A percentile compares a stretch with the other conserved stretches of the same genome.
These are phyloP conservation scores for Mycena capillaripes DNA, from an alignment of 768 basidiomycete genomes.

Conservation along the genomic window DNA sequence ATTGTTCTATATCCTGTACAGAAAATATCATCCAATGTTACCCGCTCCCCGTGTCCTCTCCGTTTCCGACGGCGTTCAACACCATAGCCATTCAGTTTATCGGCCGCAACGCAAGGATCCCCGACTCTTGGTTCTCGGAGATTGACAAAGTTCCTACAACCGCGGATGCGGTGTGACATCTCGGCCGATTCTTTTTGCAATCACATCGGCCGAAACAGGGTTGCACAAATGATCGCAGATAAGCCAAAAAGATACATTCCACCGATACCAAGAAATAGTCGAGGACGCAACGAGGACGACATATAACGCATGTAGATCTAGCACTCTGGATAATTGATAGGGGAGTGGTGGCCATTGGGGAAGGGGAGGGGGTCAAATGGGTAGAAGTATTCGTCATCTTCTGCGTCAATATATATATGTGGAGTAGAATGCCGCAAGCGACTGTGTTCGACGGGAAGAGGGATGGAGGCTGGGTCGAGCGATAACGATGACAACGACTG, in stretches of 20 bases:
- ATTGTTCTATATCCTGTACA: background rate
- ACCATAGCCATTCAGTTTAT: constrained; percentile 73
- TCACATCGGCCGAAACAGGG: constrained; percentile 6
- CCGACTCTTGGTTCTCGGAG: constrained; percentile 25
- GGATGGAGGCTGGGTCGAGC: constrained; percentile 65
- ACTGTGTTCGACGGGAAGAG: constrained; percentile 66
- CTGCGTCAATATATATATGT: constrained; percentile 73
- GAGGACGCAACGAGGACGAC: constrained; percentile 44
- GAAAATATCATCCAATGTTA: constrained; percentile 57
- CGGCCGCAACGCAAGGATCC: constrained; percentile 12
- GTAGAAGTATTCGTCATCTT: constrained; percentile 73
- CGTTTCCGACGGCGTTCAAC: constrained; percentile 77
- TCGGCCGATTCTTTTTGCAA: background rate
- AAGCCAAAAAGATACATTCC: constrained; percentile 20
- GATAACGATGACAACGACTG: constrained; percentile 70
- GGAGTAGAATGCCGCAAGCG: constrained; percentile 61
- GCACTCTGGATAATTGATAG: constrained; percentile 74
- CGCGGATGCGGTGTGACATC: constrained; percentile 7
- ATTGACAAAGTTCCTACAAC: constrained; percentile 4
- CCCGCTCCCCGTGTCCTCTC: constrained; percentile 62
- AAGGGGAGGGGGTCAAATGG: constrained; percentile 82
- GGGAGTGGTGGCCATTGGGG: constrained; percentile 64
- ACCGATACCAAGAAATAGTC: constrained; percentile 20
- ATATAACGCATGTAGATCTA: constrained; percentile 60
- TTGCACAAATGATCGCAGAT: constrained; percentile 16